A percentile compares a stretch with the other conserved stretches of the same genome.
Conservation (phyloP, 495 filamentous ascomycete genomes). For the Rhizodiscina lignyota region DNA sequence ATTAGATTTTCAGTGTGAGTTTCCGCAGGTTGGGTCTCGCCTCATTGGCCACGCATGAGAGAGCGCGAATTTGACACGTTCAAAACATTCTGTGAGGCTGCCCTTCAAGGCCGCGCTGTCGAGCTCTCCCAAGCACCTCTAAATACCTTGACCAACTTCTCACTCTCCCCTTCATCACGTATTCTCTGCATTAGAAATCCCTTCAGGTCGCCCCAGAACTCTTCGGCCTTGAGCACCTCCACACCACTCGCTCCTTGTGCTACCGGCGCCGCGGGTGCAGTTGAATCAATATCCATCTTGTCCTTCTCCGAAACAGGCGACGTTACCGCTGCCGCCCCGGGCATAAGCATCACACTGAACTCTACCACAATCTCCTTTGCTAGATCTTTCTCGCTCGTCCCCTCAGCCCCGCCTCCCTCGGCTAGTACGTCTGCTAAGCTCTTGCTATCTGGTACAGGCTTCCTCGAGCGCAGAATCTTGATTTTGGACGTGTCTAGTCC, state of each 20-base stretch:
- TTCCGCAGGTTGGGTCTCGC: too few species aligned
- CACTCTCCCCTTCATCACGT: constrained; percentile 51
- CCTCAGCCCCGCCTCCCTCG: constrained; percentile 19
- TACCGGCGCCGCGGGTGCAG: constrained; percentile 19
- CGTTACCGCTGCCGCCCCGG: constrained; percentile 35
- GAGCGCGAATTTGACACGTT: too few species aligned
- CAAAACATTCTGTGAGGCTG: too few species aligned
- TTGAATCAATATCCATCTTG: constrained; percentile 10
- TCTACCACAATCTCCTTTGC: constrained; percentile 33
- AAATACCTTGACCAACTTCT: constrained; percentile 47
- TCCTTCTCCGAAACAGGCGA: constrained; percentile 11
- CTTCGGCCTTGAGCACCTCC: constrained; percentile 46
- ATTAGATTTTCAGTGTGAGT: too few species aligned
- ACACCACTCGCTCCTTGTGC: constrained; percentile 36
- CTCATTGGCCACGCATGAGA: too few species aligned
- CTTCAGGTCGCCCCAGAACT: constrained; percentile 79
- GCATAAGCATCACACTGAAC: constrained; percentile 78
- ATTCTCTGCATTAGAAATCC: constrained; percentile 65
- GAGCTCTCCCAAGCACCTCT: constrained; percentile 50
- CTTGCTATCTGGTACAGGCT: constrained; percentile 59
- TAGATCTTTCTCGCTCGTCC: constrained; percentile 14
- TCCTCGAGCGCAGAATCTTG: constrained; percentile 67
- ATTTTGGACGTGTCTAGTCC: constrained; percentile 43
- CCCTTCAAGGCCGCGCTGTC: too few species aligned
- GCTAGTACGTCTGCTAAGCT: constrained; percentile 38